Base-by-base conservation (phyloP, 2,329 filamentous ascomycete genomes). In the Neonectria neomacrospora region DNA sequence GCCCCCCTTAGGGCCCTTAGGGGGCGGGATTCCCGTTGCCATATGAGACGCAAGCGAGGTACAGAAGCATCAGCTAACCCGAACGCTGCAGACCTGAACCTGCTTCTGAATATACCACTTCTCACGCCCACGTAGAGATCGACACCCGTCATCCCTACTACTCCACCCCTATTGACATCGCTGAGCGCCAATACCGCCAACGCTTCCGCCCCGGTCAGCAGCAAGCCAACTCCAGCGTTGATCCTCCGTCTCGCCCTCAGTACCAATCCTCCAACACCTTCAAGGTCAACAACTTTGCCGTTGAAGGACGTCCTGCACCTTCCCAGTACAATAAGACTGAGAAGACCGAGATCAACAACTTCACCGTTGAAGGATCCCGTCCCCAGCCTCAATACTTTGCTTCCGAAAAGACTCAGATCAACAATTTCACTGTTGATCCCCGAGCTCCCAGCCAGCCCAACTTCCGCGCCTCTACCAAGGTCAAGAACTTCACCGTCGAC, bases 171-270 rank as follows among this genome's bases (percentile, higher is more conserved):
- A 83, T 90, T 78, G 88, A 91, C 80, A 78, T 86, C 71, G 86
- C 86, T 76, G 88, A 91, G 80, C 86, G 86, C 80, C 83, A 89
- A 80, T 90, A 90, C 78, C 88, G 88, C 75, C 80, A 87, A 77
- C 86, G 85, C 70, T 82, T 83, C 79, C 86, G 87, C 71, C 82
- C 85, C 70, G 79, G 76, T 20, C 37, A 18, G 5, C 37, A 18
- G 5, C 75, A 50, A 50, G 82, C 82, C 78, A 72, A 78, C 67
- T 71, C 77, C 68, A 74, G 76, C 56, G 75, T 76, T 72, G 77
- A 79, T 71, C 67, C 69, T 64, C 62, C 73, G 64, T 69, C 70
- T 61, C 72, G 75, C 64, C 77, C 73, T 68, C 75, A 78, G 71
- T 74, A 77, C 71, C 64, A 73, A 54, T 48, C 70, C 34, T 61